These are phyloP conservation scores for Tilletia walkeri DNA, from an alignment of 1,284 basidiomycete genomes.

Conservation along the genomic window DNA sequence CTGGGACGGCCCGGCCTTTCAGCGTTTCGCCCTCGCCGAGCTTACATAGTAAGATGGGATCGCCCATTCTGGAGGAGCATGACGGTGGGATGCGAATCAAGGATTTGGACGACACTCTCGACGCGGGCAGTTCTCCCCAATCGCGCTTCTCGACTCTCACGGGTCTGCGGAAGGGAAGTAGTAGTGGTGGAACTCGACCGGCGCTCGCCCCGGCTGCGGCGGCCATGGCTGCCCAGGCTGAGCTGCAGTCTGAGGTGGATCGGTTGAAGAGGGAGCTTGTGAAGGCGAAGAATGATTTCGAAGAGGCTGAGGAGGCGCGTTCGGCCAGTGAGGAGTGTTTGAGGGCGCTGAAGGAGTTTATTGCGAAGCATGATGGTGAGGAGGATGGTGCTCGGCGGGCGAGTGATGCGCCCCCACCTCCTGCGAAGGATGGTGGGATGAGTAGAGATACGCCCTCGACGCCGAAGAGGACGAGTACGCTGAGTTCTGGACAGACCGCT, in stretches of 20 bases:
- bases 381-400: constrained; percentile 26
- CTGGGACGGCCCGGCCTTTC: neutral
- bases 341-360: constrained; percentile 38
- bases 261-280: constrained; percentile 35
- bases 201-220: neutral
- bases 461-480: constrained; percentile 11
- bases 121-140: neutral
- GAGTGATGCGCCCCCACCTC: constrained; percentile 22
- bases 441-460: neutral
- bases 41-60: constrained; percentile 8
- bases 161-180: neutral
- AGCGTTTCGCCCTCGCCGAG: constrained; percentile 14
- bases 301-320: constrained; percentile 48
- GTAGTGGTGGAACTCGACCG: neutral
- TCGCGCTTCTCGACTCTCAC: constrained; percentile 11
- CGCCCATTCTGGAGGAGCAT: constrained; percentile 15
- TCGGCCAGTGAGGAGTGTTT: constrained; percentile 48
- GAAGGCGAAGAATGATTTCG: constrained; percentile 34
- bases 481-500: constrained; percentile 6
- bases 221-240: neutral
- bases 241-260: constrained; percentile 33
- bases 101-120: neutral
- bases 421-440: constrained; percentile 20
- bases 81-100: neutral
- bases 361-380: constrained; percentile 26